Conservation (phyloP, 768 basidiomycete genomes). For the Lactarius akahatsu region DNA sequence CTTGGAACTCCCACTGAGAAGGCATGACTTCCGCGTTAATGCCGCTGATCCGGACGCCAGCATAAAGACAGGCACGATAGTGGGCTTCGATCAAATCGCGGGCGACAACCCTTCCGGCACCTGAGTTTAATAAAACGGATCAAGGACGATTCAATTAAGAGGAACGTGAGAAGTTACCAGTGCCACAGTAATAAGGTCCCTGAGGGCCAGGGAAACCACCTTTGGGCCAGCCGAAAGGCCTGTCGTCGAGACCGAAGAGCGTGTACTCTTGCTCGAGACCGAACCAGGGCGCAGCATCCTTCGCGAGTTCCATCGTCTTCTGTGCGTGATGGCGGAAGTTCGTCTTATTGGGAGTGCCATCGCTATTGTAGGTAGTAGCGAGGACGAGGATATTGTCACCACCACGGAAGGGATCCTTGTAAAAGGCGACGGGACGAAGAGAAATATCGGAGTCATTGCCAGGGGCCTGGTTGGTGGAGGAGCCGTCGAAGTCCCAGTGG, state of each 20-base stretch:
- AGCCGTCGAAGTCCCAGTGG: conserved; percentile 99
- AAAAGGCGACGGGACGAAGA: conserved; percentile 94
- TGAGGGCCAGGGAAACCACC: conserved; percentile 99
- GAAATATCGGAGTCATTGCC: conserved; percentile 96
- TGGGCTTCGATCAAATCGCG: conserved; percentile 99
- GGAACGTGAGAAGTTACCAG: conserved; percentile 56
- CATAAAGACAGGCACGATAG: conserved; percentile 93
- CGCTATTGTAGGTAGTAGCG: conserved; percentile 97
- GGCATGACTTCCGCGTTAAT: conserved; percentile 99
- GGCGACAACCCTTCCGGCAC: conserved; percentile 96
- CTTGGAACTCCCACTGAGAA: conserved; percentile 99
- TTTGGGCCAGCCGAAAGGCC: conserved; percentile 95
- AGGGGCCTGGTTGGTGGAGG: conserved; percentile 95
- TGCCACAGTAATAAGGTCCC: conserved; percentile 99
- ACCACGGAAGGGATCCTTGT: conserved; percentile 99
- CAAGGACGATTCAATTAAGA: background rate
- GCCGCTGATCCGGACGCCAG: conserved; percentile 96
- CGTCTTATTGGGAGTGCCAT: conserved; percentile 95
- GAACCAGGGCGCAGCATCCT: conserved; percentile 86
- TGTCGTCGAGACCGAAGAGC: conserved; percentile 88
- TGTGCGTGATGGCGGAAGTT: conserved; percentile 93
- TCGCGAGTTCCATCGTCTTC: conserved; percentile 94
- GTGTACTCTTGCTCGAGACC: conserved; percentile 99
- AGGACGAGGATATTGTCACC: conserved; percentile 98
- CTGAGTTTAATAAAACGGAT: conserved; percentile 40